These are phyloP conservation scores for Magnaporthiopsis rhizophila DNA, from an alignment of 2,329 filamentous ascomycete genomes.

Conservation along the genomic window DNA sequence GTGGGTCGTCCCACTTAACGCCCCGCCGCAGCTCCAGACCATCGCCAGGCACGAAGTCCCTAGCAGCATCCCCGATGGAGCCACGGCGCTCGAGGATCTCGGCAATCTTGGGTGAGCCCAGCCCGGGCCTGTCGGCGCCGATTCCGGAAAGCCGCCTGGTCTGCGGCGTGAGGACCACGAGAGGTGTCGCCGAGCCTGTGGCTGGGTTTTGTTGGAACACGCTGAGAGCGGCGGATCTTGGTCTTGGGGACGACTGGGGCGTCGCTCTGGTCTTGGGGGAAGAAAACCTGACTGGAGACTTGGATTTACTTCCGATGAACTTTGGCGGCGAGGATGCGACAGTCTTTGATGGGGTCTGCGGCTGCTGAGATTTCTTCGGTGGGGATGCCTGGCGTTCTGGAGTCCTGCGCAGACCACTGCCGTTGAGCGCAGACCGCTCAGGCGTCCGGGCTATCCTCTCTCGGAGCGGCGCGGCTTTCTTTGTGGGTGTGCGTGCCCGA, in stretches of 20 bases:
- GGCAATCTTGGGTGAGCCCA: conserved; percentile 68
- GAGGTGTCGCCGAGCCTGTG: conserved; percentile 53
- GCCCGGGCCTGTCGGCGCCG: conserved; percentile 60
- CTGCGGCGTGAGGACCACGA: conserved; percentile 55
- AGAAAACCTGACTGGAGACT: conserved; percentile 17
- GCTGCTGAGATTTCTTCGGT: conserved; percentile 4
- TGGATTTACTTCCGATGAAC: conserved; percentile 19
- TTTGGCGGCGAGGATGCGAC: conserved; percentile 14
- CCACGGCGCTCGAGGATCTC: conserved; percentile 62
- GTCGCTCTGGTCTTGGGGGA: conserved; percentile 21
- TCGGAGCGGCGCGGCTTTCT: conserved; percentile 27
- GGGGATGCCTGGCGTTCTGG: conserved; percentile 22
- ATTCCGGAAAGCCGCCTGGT: conserved; percentile 55
- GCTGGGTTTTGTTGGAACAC: conserved; percentile 46
- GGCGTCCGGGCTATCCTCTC: conserved; percentile 38
- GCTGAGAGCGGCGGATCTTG: conserved; percentile 18
- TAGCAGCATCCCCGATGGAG: conserved; percentile 61
- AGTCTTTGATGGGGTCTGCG: conserved; percentile 9
- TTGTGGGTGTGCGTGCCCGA: conserved; percentile 38
- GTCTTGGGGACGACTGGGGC: conserved; percentile 18
- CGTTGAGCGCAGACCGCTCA: conserved; percentile 47
- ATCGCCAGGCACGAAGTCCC: conserved; percentile 51
- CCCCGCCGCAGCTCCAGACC: conserved; percentile 26
- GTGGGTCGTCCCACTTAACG: conserved; percentile 60
- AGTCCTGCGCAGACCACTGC: conserved; percentile 41